Percentiles rank a stretch among this genome's conserved stretches.
Evolutionary conservation across 805 yeast species (phyloP).

Genomic region (Saccharomycopsis schoenii): DNA sequence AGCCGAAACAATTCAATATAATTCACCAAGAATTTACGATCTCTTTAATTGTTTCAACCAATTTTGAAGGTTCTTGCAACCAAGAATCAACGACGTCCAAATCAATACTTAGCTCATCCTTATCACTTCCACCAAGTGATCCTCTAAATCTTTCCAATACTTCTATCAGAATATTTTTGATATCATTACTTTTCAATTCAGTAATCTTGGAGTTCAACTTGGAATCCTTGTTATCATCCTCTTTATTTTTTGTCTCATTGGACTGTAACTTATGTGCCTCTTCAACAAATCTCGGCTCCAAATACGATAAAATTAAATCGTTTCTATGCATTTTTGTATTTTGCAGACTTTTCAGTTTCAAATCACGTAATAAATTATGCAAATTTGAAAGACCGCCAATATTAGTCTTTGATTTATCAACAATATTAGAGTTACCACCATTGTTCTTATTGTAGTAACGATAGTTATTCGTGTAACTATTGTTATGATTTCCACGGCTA

Average conservation of each 20-base stretch:
- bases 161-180: constrained; percentile 1
- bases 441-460: background rate
- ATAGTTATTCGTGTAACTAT: background rate
- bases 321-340: background rate
- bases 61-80: background rate
- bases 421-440: background rate
- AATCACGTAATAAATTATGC: background rate
- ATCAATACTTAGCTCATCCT: constrained; percentile 12
- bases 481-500: background rate
- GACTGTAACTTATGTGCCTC: background rate
- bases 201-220: background rate
- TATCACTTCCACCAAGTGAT: constrained; percentile 38
- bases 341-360: background rate
- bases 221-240: background rate
- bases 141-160: constrained; percentile 35
- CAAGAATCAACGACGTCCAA: background rate
- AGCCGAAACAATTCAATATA: background rate
- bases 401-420: background rate
- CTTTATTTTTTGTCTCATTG: background rate
- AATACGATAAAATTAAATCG: background rate
- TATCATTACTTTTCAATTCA: background rate
- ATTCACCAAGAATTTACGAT: background rate
- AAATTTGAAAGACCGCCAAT: background rate
- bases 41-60: background rate
- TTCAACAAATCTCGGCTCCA: background rate